A percentile compares a stretch with the other conserved stretches of the same genome.
Conservation (phyloP, 129 eudicot genomes). For the Flaveria linearis region DNA sequence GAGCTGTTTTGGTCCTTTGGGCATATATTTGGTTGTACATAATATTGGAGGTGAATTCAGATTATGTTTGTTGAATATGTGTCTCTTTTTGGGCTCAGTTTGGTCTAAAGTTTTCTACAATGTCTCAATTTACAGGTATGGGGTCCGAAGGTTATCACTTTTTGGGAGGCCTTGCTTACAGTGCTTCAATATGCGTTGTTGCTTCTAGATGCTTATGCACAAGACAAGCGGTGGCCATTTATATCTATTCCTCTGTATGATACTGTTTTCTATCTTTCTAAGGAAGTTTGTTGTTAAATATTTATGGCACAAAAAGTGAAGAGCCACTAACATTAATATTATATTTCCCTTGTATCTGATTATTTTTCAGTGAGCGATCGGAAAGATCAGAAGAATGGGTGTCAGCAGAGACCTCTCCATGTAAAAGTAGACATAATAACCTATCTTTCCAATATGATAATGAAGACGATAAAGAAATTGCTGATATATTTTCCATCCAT, state of each 20-base stretch:
- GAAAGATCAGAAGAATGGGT: slow-evolving; percentile 95
- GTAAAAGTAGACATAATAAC: slow-evolving; percentile 26
- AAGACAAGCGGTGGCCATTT: slow-evolving; percentile 92
- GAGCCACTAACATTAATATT: slow-evolving; percentile 1
- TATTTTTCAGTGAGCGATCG: slow-evolving; percentile 46
- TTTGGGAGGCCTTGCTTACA: slow-evolving; percentile 82
- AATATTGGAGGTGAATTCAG: slow-evolving; percentile 58
- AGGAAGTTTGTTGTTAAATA: slow-evolving; percentile 1
- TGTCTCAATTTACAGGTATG: slow-evolving; percentile 50
- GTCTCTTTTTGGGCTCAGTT: not conserved
- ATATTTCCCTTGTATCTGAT: not conserved
- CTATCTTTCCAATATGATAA: slow-evolving; percentile 40
- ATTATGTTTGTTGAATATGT: not conserved
- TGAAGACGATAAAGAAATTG: slow-evolving; percentile 40
- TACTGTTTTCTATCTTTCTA: slow-evolving; percentile 14
- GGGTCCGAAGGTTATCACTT: slow-evolving; percentile 76
- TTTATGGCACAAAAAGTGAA: not conserved
- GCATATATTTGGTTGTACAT: slow-evolving; percentile 90
- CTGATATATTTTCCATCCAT: slow-evolving; percentile 78
- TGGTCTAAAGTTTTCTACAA: not conserved
- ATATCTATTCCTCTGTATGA: slow-evolving; percentile 85
- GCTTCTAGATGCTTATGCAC: slow-evolving; percentile 89
- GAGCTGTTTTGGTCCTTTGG: slow-evolving; percentile 97
- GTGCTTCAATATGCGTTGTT: slow-evolving; percentile 78
- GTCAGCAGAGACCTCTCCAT: slow-evolving; percentile 55